phyloP scores from a whole-genome alignment of 176 grass and related monocot genomes.

The Luzula sylvatica region DNA sequence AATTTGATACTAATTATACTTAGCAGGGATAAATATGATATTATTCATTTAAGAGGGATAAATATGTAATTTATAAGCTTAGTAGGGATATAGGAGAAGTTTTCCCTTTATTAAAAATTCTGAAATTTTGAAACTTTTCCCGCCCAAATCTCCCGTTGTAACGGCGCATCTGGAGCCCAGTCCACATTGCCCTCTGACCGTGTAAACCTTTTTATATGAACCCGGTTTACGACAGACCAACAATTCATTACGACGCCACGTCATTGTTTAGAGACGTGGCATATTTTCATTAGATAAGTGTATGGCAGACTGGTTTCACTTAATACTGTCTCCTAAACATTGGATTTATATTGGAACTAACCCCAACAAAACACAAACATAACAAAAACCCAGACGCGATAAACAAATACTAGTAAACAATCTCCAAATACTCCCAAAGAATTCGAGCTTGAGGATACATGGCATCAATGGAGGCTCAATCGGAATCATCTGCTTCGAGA shows the following conservation, averaged over 20 bases:
- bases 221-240: no score
- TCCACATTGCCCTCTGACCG: neutral
- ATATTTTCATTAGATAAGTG: no score
- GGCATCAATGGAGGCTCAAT: neutral
- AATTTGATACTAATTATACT: no score
- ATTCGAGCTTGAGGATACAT: neutral
- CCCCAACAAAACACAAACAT: constrained; percentile 1
- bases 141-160: constrained; percentile 27
- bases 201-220: no score
- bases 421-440: neutral
- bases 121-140: constrained; percentile 19
- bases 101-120: no score
- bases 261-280: no score
- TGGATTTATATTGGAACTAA: constrained; percentile 4
- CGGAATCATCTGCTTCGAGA: constrained; percentile 18
- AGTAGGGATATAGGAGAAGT: no score
- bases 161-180: constrained; percentile 7
- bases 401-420: neutral
- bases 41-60: no score
- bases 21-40: no score
- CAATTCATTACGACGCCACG: no score
- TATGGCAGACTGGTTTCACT: no score
- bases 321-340: neutral
- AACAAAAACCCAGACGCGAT: neutral
- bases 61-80: no score